Evolutionary conservation across 257 asterid genomes (phyloP).

Genomic region (Nicotiana sylvestris): DNA sequence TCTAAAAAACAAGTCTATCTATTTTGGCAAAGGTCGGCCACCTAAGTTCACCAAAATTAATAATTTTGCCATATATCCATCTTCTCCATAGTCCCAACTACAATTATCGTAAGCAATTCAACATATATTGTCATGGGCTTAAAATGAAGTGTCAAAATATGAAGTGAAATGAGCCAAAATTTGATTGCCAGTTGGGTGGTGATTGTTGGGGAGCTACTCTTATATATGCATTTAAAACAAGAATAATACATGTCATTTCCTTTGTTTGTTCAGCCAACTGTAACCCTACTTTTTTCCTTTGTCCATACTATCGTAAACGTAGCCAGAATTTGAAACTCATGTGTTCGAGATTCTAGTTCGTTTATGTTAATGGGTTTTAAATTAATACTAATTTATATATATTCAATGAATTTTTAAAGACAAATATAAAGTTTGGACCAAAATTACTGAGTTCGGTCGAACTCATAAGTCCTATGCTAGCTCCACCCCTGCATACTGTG

Average conservation of each 20-base stretch:
- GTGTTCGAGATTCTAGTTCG: too few relatives aligned
- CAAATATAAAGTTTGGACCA: too few relatives aligned
- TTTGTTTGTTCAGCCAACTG: conserved; percentile 3
- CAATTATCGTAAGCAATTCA: not conserved
- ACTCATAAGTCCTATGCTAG: too few relatives aligned
- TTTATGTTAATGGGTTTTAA: too few relatives aligned
- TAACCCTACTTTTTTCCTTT: not conserved
- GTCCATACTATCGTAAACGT: too few relatives aligned
- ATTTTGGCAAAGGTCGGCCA: not conserved
- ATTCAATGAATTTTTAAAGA: too few relatives aligned
- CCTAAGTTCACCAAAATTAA: not conserved
- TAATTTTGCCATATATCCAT: not conserved
- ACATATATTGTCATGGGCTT: not conserved
- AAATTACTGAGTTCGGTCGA: too few relatives aligned
- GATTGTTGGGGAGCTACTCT: conserved; percentile 3
- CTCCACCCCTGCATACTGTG: too few relatives aligned
- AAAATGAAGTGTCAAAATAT: not conserved
- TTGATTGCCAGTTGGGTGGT: not conserved
- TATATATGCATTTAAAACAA: not conserved
- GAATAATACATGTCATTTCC: not conserved
- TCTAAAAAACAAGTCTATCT: not conserved
- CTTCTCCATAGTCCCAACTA: not conserved
- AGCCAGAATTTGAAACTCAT: too few relatives aligned
- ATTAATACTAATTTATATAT: too few relatives aligned
- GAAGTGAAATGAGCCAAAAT: not conserved